Evolutionary conservation across 371 early-diverging fungal genomes (phyloP).

Genomic region (Fennellomyces sp.): DNA sequence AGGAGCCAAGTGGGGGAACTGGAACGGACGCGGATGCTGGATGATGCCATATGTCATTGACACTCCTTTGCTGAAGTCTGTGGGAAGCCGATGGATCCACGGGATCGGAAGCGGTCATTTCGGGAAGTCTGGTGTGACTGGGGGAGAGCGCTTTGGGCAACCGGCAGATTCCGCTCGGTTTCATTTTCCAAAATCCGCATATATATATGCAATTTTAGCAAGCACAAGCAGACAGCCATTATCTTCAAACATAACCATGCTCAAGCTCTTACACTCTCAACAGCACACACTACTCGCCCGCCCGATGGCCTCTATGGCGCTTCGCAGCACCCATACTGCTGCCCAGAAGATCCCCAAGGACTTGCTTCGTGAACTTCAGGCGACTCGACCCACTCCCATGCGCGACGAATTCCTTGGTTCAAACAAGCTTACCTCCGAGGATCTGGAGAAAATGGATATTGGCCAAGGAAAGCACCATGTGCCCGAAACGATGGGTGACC

Average conservation of each 20-base stretch:
- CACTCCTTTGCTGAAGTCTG: too few species aligned
- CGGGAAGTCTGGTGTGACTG: too few species aligned
- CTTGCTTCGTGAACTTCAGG: slow-evolving; percentile 40
- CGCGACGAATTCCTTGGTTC: slow-evolving; percentile 65
- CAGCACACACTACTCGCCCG: neutral
- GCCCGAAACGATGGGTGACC: slow-evolving; percentile 64
- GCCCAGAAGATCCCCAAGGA: slow-evolving; percentile 34
- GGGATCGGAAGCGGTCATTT: too few species aligned
- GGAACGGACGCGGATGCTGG: too few species aligned
- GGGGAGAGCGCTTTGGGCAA: neutral
- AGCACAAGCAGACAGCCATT: too few species aligned
- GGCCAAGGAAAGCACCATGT: slow-evolving; percentile 63
- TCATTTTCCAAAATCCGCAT: neutral
- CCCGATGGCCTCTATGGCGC: neutral
- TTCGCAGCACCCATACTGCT: neutral
- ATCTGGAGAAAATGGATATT: slow-evolving; percentile 69
- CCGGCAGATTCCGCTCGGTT: neutral
- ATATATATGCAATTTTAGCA: neutral
- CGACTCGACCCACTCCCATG: slow-evolving; percentile 67
- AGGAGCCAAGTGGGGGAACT: too few species aligned
- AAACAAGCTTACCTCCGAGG: slow-evolving; percentile 51
- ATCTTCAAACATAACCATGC: neutral
- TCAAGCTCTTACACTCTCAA: neutral
- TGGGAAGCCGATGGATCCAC: too few species aligned
- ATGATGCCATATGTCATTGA: too few species aligned